Percentiles rank a stretch among this genome's conserved stretches.
Conservation (phyloP, 2,329 filamentous ascomycete species). For the Clarireedia sp. region DNA sequence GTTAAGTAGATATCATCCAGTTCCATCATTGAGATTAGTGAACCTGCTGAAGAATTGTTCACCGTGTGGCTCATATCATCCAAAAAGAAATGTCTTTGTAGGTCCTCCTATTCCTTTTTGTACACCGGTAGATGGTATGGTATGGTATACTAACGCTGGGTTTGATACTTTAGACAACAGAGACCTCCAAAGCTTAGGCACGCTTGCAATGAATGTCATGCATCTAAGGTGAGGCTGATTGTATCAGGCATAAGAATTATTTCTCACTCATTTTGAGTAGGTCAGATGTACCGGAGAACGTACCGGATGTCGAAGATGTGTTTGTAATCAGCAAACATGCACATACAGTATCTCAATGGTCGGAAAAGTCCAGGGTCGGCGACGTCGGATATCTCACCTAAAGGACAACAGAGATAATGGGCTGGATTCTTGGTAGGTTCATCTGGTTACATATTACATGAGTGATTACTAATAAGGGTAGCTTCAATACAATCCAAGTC, state of each 20-base stretch:
- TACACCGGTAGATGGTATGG: neutral
- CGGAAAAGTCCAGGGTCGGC: conserved; percentile 4
- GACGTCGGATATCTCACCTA: neutral
- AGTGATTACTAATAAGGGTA: no score
- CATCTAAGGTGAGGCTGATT: neutral
- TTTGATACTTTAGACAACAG: neutral
- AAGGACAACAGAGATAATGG: neutral
- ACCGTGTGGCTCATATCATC: no score
- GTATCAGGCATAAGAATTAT: neutral
- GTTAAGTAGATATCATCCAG: no score
- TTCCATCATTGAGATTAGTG: no score
- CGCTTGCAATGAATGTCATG: conserved; percentile 8
- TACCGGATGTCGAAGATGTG: conserved; percentile 3
- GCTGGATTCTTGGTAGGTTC: neutral
- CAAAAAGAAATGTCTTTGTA: no score
- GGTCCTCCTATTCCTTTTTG: neutral
- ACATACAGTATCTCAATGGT: conserved; percentile 8
- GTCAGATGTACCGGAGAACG: conserved; percentile 4
- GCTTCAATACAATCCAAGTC: no score
- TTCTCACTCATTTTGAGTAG: conserved; percentile 1
- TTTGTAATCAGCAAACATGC: conserved; percentile 3
- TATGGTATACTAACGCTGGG: neutral
- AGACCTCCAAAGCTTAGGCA: conserved; percentile 4
- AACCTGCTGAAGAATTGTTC: no score
- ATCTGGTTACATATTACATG: no score